A percentile compares a stretch with the other conserved stretches of the same genome.
Evolutionary conservation across 2,329 filamentous ascomycete genomes (phyloP).

Genomic region (Aureobasidium melanogenum): DNA sequence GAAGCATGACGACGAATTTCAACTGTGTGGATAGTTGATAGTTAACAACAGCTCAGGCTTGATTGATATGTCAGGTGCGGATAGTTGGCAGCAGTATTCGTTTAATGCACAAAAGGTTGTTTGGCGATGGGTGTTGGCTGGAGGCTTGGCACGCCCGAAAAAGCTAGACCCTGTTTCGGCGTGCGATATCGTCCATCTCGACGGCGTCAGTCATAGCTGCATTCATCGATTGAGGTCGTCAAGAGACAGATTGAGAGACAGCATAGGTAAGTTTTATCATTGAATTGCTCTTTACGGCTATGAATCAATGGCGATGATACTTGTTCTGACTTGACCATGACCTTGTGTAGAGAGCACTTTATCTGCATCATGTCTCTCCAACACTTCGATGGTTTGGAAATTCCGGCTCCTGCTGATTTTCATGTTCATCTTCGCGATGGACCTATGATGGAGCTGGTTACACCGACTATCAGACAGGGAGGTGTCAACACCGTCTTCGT

Average conservation of each 20-base stretch:
- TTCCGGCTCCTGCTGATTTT: constrained; percentile 42
- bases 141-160: constrained; percentile 1
- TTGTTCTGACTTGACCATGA: background rate
- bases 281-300: background rate
- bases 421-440: constrained; percentile 45
- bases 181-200: background rate
- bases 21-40: background rate
- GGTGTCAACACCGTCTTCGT: constrained; percentile 47
- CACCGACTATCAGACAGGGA: constrained; percentile 41
- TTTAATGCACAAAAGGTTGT: background rate
- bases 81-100: background rate
- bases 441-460: constrained; percentile 43
- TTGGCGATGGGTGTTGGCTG: background rate
- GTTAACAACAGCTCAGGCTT: background rate
- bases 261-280: background rate
- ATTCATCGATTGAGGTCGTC: background rate
- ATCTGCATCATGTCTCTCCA: constrained; percentile 27
- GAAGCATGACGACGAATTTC: background rate
- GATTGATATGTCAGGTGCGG: background rate
- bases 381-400: constrained; percentile 35
- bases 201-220: background rate
- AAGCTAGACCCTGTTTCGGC: constrained; percentile 5
- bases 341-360: background rate
- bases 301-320: background rate
- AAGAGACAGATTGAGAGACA: background rate